Evolutionary conservation across 164 flowering plant genomes (phyloP).

Genomic region (Litsea cubeba): DNA sequence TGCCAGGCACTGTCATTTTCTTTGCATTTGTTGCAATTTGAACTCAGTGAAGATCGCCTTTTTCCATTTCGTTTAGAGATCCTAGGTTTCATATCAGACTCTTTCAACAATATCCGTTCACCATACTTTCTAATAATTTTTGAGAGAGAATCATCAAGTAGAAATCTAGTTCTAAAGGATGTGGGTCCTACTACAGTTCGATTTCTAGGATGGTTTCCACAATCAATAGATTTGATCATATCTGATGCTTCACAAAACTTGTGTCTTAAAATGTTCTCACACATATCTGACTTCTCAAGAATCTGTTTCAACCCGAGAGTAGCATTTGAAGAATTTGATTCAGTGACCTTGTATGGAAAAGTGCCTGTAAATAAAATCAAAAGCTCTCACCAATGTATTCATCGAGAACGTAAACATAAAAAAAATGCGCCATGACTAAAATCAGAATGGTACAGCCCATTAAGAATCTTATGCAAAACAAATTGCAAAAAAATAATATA

Average conservation of each 20-base stretch:
- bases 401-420: background rate
- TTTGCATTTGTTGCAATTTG: slow-evolving; percentile 20
- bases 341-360: slow-evolving; percentile 10
- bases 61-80: slow-evolving; percentile 53
- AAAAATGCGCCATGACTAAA: background rate
- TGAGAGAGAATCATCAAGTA: slow-evolving; percentile 41
- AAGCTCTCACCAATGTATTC: background rate
- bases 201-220: slow-evolving; percentile 22
- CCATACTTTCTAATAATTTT: slow-evolving; percentile 53
- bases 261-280: slow-evolving; percentile 24
- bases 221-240: slow-evolving; percentile 35
- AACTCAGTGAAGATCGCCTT: slow-evolving; percentile 23
- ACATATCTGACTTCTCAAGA: slow-evolving; percentile 33
- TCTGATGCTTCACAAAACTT: slow-evolving; percentile 49
- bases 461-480: background rate
- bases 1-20: slow-evolving; percentile 48
- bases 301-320: slow-evolving; percentile 60
- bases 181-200: slow-evolving; percentile 12
- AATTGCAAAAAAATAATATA: background rate
- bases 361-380: slow-evolving; percentile 35
- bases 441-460: background rate
- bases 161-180: slow-evolving; percentile 26
- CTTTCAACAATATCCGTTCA: slow-evolving; percentile 61
- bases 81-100: slow-evolving; percentile 66
- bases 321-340: slow-evolving; percentile 14